These are phyloP conservation scores for Xylaria flabelliformis DNA, from an alignment of 495 filamentous ascomycete genomes.

Conservation along the genomic window DNA sequence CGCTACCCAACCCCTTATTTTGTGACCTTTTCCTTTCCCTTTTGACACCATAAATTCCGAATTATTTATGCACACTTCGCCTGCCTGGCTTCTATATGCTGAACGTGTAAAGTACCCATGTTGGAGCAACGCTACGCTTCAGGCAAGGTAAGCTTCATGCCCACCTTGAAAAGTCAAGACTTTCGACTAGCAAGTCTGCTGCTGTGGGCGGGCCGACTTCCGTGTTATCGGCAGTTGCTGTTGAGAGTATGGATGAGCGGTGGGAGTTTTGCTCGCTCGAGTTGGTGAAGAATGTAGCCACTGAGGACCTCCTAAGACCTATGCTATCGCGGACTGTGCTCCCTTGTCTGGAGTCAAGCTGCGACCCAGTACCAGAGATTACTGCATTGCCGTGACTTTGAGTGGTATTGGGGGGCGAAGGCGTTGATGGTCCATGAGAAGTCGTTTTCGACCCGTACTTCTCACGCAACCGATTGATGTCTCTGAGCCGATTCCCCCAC, in stretches of 20 bases:
- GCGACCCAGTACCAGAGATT: conserved; percentile 24
- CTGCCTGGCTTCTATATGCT: neutral
- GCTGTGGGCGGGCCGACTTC: conserved; percentile 48
- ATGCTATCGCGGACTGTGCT: conserved; percentile 57
- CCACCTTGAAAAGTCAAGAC: conserved; percentile 69
- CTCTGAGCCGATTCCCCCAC: conserved; percentile 84
- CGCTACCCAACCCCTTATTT: conserved; percentile 34
- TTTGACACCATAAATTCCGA: neutral
- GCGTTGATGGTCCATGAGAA: conserved; percentile 16
- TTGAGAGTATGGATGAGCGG: conserved; percentile 58
- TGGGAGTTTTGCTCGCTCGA: conserved; percentile 55
- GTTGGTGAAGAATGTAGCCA: conserved; percentile 60
- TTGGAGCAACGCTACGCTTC: neutral
- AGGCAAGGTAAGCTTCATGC: conserved; percentile 41
- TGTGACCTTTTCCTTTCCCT: conserved; percentile 18
- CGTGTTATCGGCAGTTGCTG: conserved; percentile 55
- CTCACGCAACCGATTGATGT: conserved; percentile 84
- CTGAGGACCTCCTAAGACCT: conserved; percentile 57
- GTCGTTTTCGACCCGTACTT: conserved; percentile 51
- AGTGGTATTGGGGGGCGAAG: conserved; percentile 51
- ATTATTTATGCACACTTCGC: neutral
- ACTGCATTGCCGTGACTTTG: conserved; percentile 31
- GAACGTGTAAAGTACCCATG: neutral
- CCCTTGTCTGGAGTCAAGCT: conserved; percentile 44
- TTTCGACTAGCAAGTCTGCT: conserved; percentile 58